Evolutionary conservation across 176 grass and related monocot genomes (phyloP).

Genomic region (Eragrostis nindensis): DNA sequence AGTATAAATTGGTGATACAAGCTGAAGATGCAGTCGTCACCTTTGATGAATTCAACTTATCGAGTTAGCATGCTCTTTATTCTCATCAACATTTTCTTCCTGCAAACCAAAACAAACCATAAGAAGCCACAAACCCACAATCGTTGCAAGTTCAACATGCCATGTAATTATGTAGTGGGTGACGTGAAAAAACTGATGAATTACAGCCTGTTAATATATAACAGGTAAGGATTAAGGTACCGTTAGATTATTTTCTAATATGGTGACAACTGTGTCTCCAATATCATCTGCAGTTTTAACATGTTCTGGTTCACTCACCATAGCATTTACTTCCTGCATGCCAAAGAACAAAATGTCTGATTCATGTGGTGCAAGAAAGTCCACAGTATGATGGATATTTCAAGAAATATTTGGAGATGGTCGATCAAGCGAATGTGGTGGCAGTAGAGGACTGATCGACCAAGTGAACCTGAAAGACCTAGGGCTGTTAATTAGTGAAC

Average conservation of each 20-base stretch:
- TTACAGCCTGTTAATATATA: neutral
- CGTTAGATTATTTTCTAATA: conserved; percentile 10
- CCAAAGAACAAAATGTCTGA: neutral
- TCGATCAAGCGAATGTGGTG: neutral
- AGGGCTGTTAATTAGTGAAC: no score
- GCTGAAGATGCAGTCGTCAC: neutral
- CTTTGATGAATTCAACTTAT: neutral
- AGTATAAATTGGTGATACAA: conserved; percentile 4
- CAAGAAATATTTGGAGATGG: neutral
- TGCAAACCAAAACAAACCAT: neutral
- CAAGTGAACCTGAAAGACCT: neutral
- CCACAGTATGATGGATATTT: neutral
- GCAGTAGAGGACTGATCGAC: neutral
- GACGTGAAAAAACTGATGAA: neutral
- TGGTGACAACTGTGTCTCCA: neutral
- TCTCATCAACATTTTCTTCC: conserved; percentile 38
- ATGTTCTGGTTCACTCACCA: neutral
- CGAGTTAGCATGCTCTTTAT: conserved; percentile 5
- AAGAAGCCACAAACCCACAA: neutral
- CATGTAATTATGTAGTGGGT: neutral
- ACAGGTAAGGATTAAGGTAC: neutral
- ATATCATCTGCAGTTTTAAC: conserved; percentile 19
- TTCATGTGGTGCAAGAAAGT: neutral
- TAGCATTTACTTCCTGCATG: conserved; percentile 19
- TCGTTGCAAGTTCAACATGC: neutral